These are phyloP conservation scores for Sapria himalayana DNA, from an alignment of 345 rosid genomes.

Conservation along the genomic window DNA sequence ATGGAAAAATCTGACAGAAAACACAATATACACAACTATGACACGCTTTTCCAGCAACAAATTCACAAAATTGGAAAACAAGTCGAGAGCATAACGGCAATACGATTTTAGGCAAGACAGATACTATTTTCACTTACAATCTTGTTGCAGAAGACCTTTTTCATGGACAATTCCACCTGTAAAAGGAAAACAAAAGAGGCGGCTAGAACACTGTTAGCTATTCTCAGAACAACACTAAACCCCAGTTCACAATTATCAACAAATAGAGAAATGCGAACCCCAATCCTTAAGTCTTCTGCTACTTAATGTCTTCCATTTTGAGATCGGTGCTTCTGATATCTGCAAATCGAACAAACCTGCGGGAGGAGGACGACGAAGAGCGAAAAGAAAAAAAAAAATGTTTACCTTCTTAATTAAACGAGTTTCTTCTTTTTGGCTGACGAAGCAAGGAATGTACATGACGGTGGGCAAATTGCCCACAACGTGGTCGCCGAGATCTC, in stretches of 20 bases:
- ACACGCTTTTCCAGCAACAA: no score
- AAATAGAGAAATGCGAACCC: slow-evolving; percentile 24
- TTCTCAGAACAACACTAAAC: no score
- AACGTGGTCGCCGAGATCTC: slow-evolving; percentile 17
- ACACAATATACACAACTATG: no score
- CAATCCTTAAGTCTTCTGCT: slow-evolving; percentile 81
- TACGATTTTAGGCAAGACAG: no score
- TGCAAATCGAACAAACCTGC: slow-evolving; percentile 6
- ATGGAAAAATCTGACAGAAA: no score
- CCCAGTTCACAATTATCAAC: no score
- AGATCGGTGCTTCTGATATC: slow-evolving; percentile 48
- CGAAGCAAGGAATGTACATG: slow-evolving; percentile 41
- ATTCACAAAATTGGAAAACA: neutral
- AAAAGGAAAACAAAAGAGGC: slow-evolving; percentile 1
- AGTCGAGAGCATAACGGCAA: neutral
- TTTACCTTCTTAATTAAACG: slow-evolving; percentile 35
- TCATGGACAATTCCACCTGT: slow-evolving; percentile 92
- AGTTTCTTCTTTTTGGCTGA: slow-evolving; percentile 33
- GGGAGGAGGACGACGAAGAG: neutral
- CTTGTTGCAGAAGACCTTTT: slow-evolving; percentile 85
- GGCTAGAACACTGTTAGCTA: no score
- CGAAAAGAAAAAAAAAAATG: neutral
- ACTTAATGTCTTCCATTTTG: slow-evolving; percentile 76
- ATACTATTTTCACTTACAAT: slow-evolving; percentile 28
- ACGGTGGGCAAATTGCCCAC: slow-evolving; percentile 54